Evolutionary conservation across 2,329 filamentous ascomycete species (phyloP), one percentile per base, ranked within the genome.

Genomic region (Xylaria sp.): DNA sequence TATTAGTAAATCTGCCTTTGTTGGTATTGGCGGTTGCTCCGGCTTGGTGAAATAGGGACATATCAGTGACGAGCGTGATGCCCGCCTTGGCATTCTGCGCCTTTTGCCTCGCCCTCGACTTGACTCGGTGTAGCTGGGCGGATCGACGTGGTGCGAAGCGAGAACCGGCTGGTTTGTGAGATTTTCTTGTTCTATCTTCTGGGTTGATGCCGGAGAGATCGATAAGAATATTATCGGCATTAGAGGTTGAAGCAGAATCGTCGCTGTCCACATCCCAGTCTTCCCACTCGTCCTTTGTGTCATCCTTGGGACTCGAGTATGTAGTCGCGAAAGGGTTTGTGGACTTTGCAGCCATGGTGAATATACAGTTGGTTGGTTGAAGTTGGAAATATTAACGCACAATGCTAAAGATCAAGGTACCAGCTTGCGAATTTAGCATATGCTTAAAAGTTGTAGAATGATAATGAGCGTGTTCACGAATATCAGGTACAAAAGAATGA

Each of bases 31-130:
- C 79, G 39, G 79, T 80, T 13, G 82, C 76, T 78, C 83, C 76
- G 76, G 83, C 78, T 32, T 81, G 81, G 30, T 80, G 86, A 76
- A 83, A 83, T 68, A 78, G 81, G 68, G 87, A 82, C 82, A 93
- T 90, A 75, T 90, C 90, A 2, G 91, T 94, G 70, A 93, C 88
- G 23, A 93, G 78, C 70, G 83, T 90, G 75, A 92, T 91, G 13
- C 89, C 89, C 9, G 86, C 87, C 78, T 85, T 84, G 64, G 84
- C 83, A 77, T 90, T 87, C 75, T 89, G 83, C 25, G 84, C 83
- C 73, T 87, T 87, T 74, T 91, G 89, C 60, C 89, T 83, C 34
- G 85, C 84, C 63, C 85, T 85, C 3, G 89, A 91, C 75, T 85
- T 90, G 25, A 86, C 76, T 9, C 86, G 81, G 52, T 84, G 74